Evolutionary conservation across 257 asterid species (phyloP).

Genomic region (Linaria vulgaris): DNA sequence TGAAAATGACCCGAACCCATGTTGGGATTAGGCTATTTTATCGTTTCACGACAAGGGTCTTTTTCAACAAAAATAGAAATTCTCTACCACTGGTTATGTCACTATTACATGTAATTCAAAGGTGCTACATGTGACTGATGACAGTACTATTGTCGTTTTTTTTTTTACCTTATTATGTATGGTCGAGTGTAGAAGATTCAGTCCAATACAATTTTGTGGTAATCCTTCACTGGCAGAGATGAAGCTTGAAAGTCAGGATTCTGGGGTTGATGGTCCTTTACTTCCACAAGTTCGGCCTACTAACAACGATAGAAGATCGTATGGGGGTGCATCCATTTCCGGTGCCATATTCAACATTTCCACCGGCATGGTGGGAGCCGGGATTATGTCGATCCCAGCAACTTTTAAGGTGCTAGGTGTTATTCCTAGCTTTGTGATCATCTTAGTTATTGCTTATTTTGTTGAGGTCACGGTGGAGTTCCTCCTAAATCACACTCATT

Average conservation of each 20-base stretch:
- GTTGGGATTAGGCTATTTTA: neutral
- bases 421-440: slow-evolving; percentile 69
- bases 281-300: slow-evolving; percentile 38
- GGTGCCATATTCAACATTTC: slow-evolving; percentile 90
- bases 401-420: slow-evolving; percentile 86
- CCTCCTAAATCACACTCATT: slow-evolving; percentile 62
- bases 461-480: slow-evolving; percentile 97
- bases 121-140: slow-evolving; percentile 6
- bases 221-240: slow-evolving; percentile 19
- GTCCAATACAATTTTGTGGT: neutral
- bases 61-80: slow-evolving; percentile 2
- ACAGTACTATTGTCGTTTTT: slow-evolving; percentile 1
- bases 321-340: slow-evolving; percentile 61
- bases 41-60: neutral
- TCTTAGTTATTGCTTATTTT: slow-evolving; percentile 63
- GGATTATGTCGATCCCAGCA: slow-evolving; percentile 96
- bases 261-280: slow-evolving; percentile 50
- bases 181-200: neutral
- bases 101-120: neutral
- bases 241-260: slow-evolving; percentile 36
- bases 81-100: neutral
- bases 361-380: slow-evolving; percentile 94
- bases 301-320: slow-evolving; percentile 20
- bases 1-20: neutral
- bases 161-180: neutral